Percentiles rank a stretch among this genome's conserved stretches.
Conservation (phyloP, 1,284 basidiomycete species). For the Clitocybe nebularis region DNA sequence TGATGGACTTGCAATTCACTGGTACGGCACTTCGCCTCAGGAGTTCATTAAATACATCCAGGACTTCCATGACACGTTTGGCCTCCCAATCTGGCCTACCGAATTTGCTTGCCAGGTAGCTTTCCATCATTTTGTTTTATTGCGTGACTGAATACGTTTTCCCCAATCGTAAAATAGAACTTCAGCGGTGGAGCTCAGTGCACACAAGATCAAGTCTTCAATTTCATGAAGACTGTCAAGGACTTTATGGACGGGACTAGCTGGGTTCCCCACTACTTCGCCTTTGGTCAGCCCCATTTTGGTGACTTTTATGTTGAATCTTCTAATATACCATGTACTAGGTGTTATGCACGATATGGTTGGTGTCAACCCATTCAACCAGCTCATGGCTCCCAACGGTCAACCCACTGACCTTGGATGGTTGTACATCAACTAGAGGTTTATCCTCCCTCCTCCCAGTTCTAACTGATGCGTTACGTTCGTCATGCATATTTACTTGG, state of each 20-base stretch:
- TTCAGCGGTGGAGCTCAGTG: constrained; percentile 62
- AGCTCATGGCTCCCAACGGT: constrained; percentile 41
- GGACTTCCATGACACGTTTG: constrained; percentile 49
- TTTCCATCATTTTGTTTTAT: neutral
- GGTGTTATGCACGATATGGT: constrained; percentile 67
- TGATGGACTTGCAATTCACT: constrained; percentile 50
- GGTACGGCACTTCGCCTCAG: constrained; percentile 51
- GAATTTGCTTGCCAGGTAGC: constrained; percentile 66
- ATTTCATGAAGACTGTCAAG: constrained; percentile 55
- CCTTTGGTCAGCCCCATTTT: constrained; percentile 53
- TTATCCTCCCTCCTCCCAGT: neutral
- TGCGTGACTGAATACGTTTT: no score
- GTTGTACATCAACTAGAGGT: constrained; percentile 30
- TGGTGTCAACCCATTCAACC: constrained; percentile 63
- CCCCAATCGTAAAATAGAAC: no score
- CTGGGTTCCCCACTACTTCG: constrained; percentile 59
- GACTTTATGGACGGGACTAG: constrained; percentile 51
- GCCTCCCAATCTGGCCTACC: constrained; percentile 55
- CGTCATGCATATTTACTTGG: constrained; percentile 8
- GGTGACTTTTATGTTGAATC: neutral
- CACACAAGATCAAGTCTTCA: constrained; percentile 39
- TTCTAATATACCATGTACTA: constrained; percentile 20
- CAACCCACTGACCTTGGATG: constrained; percentile 49
- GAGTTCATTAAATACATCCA: constrained; percentile 50
- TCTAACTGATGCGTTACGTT: neutral